Evolutionary conservation across 371 early-diverging fungal species (phyloP).

Genomic region (Blakeslea trispora): DNA sequence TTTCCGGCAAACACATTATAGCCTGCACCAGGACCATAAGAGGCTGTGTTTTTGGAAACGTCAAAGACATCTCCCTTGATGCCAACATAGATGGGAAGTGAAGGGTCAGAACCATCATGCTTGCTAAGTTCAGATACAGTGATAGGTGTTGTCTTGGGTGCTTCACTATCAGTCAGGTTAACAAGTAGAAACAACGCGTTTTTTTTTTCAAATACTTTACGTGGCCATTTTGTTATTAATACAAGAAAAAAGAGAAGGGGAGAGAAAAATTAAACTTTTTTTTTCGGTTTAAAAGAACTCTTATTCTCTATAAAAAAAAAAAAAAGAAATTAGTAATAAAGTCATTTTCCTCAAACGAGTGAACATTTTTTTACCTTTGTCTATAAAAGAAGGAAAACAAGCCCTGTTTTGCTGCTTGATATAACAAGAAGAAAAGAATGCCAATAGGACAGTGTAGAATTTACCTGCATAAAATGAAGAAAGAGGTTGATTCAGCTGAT

Average conservation of each 20-base stretch:
- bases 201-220: slow-evolving; percentile 14
- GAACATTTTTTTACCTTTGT: no score
- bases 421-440: no score
- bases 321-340: no score
- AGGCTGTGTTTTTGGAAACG: slow-evolving; percentile 65
- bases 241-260: slow-evolving; percentile 6
- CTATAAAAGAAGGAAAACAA: no score
- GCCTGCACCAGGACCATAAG: slow-evolving; percentile 70
- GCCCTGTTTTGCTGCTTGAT: no score
- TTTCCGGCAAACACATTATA: slow-evolving; percentile 81
- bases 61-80: slow-evolving; percentile 85
- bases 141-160: slow-evolving; percentile 54
- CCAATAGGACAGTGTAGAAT: no score
- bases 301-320: background rate
- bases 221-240: slow-evolving; percentile 18
- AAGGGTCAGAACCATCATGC: slow-evolving; percentile 70
- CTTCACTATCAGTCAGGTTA: slow-evolving; percentile 28
- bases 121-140: slow-evolving; percentile 67
- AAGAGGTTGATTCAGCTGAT: background rate
- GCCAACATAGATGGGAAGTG: slow-evolving; percentile 77
- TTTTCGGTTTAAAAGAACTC: background rate
- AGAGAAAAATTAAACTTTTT: background rate
- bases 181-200: background rate
- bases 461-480: no score
- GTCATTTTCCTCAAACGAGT: no score